Evolutionary conservation across 495 filamentous ascomycete genomes (phyloP), one percentile per base, ranked within the genome.

Genomic region (Articulospora tetracladia): DNA sequence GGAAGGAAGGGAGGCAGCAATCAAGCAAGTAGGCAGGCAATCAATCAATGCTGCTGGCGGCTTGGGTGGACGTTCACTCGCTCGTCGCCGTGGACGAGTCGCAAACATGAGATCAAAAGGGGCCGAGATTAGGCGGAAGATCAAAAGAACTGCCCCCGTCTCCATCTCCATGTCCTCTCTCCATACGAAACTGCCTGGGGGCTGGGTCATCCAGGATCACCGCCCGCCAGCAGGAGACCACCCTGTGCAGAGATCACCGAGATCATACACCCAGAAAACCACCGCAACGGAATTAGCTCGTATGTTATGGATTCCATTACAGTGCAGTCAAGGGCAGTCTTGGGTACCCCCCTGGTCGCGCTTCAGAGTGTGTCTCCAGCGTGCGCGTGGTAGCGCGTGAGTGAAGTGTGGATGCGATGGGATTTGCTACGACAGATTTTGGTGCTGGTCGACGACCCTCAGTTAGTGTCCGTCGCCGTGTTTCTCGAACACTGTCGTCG

Each of bases 51-150:
- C n/a, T n/a, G n/a, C n/a, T n/a, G n/a, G n/a, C n/a, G n/a, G n/a
- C n/a, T n/a, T n/a, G n/a, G 53, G 28, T 55, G 53, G 28, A 7
- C 15, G 4, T n/a, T 32, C 41, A 30, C 11, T 13, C 20, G 11
- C 11, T 8, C 11, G 25, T 8, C 8, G 3, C 51, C 28, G 53
- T 56, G 53, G 53, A 53, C 32, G 34, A 54, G 41, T 56, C n/a
- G n/a, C n/a, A n/a, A 56, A 39, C 30, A 53, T 46, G 41, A 44
- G 53, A 61, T 1, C 1, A 30, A 25, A 24, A 19, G 50, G 53
- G 32, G 53, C 27, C 41, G 10, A 41, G 39, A 61, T 55, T 41
- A 41, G 41, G 25, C 36, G 51, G 23, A 26, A 50, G 48, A 56
- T 56, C 51, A 30, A 22, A 55, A 55, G 22, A 12, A 22, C 28